A percentile compares a stretch with the other conserved stretches of the same genome.
Evolutionary conservation across 805 yeast genomes (phyloP).

Genomic region (Yarrowia sp.): DNA sequence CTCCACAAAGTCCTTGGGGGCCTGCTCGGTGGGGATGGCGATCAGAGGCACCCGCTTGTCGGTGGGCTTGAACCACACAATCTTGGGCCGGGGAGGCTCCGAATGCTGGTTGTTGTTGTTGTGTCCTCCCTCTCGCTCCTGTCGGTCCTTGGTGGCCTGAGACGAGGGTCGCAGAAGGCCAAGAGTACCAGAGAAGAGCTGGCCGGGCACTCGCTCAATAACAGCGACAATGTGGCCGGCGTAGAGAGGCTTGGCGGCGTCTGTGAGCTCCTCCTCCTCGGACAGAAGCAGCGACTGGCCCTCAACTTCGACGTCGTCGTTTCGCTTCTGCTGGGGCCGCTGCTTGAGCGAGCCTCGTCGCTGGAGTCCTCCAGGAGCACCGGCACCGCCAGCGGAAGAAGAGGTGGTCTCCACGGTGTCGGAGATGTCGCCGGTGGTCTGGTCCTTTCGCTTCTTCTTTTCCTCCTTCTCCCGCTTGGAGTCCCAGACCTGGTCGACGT

Average conservation of each 20-base stretch:
- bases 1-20: conserved; percentile 93
- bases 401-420: conserved; percentile 47
- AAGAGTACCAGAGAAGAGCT: conserved; percentile 90
- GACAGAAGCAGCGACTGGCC: conserved; percentile 91
- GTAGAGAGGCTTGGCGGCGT: conserved; percentile 89
- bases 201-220: conserved; percentile 96
- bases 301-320: conserved; percentile 98
- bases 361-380: conserved; percentile 51
- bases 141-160: conserved; percentile 82
- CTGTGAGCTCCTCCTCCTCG: conserved; percentile 95
- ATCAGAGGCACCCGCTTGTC: conserved; percentile 97
- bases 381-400: conserved; percentile 47
- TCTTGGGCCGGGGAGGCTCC: conserved; percentile 68
- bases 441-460: conserved; percentile 83
- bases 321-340: conserved; percentile 95
- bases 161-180: conserved; percentile 96
- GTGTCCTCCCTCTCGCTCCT: conserved; percentile 46
- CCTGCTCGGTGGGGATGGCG: conserved; percentile 98
- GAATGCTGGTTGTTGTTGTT: conserved; percentile 52
- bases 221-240: conserved; percentile 99
- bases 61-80: conserved; percentile 99
- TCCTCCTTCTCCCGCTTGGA: conserved; percentile 97
- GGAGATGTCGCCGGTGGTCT: conserved; percentile 42
- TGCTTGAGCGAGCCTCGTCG: conserved; percentile 92
- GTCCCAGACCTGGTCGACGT: conserved; percentile 98